Base-by-base conservation (phyloP, 257 asterid genomes). In the Sherardia arvensis region DNA sequence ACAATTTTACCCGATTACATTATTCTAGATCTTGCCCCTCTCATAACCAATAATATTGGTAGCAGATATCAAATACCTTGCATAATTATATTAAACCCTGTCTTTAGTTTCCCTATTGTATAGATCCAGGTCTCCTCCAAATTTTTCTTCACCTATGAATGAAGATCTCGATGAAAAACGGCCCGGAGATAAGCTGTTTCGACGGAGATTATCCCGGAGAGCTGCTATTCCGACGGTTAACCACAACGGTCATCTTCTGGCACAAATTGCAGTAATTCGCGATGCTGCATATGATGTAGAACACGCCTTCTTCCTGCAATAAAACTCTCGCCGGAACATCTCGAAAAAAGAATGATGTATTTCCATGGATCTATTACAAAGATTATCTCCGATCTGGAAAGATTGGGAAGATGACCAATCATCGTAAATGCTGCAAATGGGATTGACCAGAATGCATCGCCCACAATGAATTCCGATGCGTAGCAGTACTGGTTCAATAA, bases 381-480 rank as follows among this genome's bases (percentile, higher is more conserved):
- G 85, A 15, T 84, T 66, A 15, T 85, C 96, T 68, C 87, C 87
- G 2, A 73, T 47, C 11, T 73, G 78, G 64, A 85, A 88, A 43
- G 78, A 40, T 8, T 61, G 68, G 10, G 85, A 76, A 21, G 91
- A 79, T 11, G 96, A 84, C 94, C 96, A 85, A 36, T 84, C 80
- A 27, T 75, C 51, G 74, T 84, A 88, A 77, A 85, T 85, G 76
- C 40, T n/a, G n/a, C n/a, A n/a, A n/a, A n/a, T n/a, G 94, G 90
- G 40, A 85, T 80, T 3, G 96, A 83, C 96, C 96, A 83, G 25
- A 82, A 71, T 7, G 84, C 74, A 68, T 82, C 94, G 15, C 96
- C 96, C 7, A 88, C 91, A 1, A 22, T 63, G 66, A 74, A 74
- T 28, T 77, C 72, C 17, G 27, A 53, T 26, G 77, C 70, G 12